Percentiles rank a stretch among this genome's conserved stretches.
phyloP scores from a whole-genome alignment of 73 alveolate species.

The Tetrahymena thermophila region DNA sequence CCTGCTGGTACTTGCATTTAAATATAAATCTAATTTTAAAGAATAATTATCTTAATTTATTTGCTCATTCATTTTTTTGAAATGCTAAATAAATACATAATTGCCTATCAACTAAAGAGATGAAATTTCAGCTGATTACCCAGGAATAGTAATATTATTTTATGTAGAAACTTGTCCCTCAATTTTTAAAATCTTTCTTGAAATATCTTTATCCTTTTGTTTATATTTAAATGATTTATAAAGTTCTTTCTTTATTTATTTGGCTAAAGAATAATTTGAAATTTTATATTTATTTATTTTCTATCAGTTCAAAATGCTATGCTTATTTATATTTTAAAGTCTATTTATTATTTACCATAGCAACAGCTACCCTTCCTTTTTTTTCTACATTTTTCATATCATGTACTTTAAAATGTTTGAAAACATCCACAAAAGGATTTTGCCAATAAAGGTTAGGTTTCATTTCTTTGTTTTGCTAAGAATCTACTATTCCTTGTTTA shows the following conservation, averaged over 20 bases:
- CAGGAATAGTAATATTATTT: not conserved
- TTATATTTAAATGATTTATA: not conserved
- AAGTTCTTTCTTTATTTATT: not conserved
- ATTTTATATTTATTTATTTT: not conserved
- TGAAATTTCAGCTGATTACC: not conserved
- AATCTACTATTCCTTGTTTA: not conserved
- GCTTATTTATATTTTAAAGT: not conserved
- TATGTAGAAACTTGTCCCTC: not conserved
- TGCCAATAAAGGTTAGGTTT: not conserved
- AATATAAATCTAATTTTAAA: not conserved
- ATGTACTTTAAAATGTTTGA: not conserved
- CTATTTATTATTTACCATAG: not conserved
- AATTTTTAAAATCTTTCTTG: not conserved
- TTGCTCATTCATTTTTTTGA: not conserved
- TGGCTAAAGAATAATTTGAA: not conserved
- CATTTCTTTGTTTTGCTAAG: not conserved
- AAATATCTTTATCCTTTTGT: not conserved
- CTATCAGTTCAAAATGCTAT: not conserved
- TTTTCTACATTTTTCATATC: not conserved
- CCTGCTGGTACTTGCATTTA: not conserved
- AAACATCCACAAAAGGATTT: not conserved
- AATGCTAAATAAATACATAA: not conserved
- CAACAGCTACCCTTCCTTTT: not conserved
- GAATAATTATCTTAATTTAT: not conserved
- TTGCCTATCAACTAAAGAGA: not conserved